phyloP scores from a whole-genome alignment of 345 rosid genomes.

The Carallia pectinifolia region DNA sequence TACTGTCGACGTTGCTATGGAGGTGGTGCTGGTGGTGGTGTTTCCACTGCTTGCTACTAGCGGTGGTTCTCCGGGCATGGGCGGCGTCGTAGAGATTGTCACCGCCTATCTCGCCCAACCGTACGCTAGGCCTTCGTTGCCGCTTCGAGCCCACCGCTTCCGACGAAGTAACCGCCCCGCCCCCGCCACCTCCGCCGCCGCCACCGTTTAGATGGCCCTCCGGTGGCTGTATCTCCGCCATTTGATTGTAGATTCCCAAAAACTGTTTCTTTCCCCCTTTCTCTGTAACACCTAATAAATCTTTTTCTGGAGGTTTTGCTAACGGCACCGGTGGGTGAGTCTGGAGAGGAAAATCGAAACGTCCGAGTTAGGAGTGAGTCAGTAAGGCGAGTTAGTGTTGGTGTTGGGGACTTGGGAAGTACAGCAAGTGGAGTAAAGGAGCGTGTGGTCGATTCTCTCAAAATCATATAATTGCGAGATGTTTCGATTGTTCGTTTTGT shows the following conservation, averaged over 20 bases:
- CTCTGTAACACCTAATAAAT: too few species aligned
- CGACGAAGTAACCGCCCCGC: constrained; percentile 35
- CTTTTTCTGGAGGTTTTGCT: neutral
- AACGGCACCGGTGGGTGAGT: neutral
- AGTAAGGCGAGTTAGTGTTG: neutral
- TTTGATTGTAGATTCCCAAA: neutral
- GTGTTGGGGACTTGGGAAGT: neutral
- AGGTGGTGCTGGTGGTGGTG: constrained; percentile 5
- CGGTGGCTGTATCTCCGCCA: constrained; percentile 58
- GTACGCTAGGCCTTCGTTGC: constrained; percentile 82
- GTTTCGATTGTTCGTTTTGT: too few species aligned
- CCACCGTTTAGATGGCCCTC: constrained; percentile 52
- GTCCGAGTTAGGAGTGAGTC: neutral
- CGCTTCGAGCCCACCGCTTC: constrained; percentile 70
- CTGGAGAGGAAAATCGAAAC: neutral
- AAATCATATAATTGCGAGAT: too few species aligned
- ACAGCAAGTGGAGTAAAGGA: neutral
- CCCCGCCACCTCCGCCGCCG: constrained; percentile 26
- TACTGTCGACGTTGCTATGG: constrained; percentile 28
- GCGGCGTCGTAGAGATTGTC: constrained; percentile 55
- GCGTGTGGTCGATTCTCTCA: too few species aligned
- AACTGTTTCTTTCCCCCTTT: too few species aligned
- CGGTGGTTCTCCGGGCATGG: constrained; percentile 40
- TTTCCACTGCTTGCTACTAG: constrained; percentile 33
- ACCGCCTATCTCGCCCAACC: constrained; percentile 90